Evolutionary conservation across 176 grass and related monocot genomes (phyloP).

Genomic region (Urochloa ruziziensis): DNA sequence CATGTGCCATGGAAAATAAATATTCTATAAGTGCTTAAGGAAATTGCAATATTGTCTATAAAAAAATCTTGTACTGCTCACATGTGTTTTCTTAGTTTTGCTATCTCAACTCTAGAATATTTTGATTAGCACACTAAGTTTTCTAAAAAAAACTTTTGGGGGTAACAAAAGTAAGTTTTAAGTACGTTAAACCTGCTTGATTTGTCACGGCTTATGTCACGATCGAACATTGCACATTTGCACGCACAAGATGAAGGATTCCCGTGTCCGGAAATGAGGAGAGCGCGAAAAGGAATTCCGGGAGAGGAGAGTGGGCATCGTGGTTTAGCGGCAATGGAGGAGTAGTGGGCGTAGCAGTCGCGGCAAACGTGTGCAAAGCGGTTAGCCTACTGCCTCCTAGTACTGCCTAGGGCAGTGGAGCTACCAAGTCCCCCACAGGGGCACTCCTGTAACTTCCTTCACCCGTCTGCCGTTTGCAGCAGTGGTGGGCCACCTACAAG

Average conservation of each 20-base stretch:
- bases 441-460: not conserved
- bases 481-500: slow-evolving; percentile 19
- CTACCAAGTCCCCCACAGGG: not conserved
- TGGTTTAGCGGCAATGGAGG: slow-evolving; percentile 10
- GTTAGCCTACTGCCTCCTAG: slow-evolving; percentile 39
- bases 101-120: no score
- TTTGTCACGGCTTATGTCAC: not conserved
- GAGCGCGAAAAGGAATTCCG: not conserved
- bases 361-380: slow-evolving; percentile 50
- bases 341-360: slow-evolving; percentile 32
- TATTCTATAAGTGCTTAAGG: not conserved
- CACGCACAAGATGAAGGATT: not conserved
- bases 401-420: slow-evolving; percentile 23
- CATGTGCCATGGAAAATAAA: not conserved
- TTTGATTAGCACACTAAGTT: not conserved
- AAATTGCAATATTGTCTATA: not conserved
- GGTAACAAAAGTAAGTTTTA: not conserved
- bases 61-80: no score
- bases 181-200: not conserved
- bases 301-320: slow-evolving; percentile 5
- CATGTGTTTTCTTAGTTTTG: no score
- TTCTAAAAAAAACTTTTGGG: no score
- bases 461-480: not conserved
- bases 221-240: not conserved
- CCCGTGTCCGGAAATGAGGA: not conserved